Evolutionary conservation across 352 stramenopile species (phyloP), one percentile per base, ranked within the genome.

Genomic region (Pythium myriotylum): DNA sequence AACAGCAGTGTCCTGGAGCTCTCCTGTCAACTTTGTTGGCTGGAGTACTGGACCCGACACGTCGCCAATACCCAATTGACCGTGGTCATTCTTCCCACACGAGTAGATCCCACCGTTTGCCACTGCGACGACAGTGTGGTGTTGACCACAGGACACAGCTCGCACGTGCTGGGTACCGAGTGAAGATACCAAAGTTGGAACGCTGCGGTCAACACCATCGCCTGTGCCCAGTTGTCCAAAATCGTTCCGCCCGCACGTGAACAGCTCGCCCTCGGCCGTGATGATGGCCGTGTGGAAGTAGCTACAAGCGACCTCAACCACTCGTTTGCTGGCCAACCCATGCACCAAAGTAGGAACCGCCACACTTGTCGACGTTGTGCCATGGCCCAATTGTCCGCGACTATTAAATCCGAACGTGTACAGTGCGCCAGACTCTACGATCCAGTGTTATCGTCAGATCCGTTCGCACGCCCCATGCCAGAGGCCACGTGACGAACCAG

Each of bases 331-430:
- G 13, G 37, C 24, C 16, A 92, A 56, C 32, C 61, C 67, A 14
- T 71, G 52, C 35, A 92, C 81, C 0, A 79, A 64, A 27, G 74
- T 79, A 14, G 79, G 74, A 16, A 67, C 42, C 14, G 91, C 73
- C 6, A 82, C 67, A 41, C 84, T 72, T 24, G 75, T 75, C 5
- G 75, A 73, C 3, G 86, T 92, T 7, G 65, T 88, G 19, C 91
- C 93, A 12, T 91, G 83, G 0, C 91, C 91, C 22, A 98, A 70
- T 66, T 98, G 93, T 0, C 93, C 93, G 35, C 88, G 76, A 59
- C 91, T 91, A 54, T 98, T 98, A 65, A 97, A 97, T 6, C 93
- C 93, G 55, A 96, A 96, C 10, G 85, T 96, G 61, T 91, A 96
- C 35, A 98, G 58, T 23, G 69, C 69, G 1, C 93, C 93, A 35